Conservation (phyloP, 2,329 filamentous ascomycete genomes). For the Graphilbum fragrans region DNA sequence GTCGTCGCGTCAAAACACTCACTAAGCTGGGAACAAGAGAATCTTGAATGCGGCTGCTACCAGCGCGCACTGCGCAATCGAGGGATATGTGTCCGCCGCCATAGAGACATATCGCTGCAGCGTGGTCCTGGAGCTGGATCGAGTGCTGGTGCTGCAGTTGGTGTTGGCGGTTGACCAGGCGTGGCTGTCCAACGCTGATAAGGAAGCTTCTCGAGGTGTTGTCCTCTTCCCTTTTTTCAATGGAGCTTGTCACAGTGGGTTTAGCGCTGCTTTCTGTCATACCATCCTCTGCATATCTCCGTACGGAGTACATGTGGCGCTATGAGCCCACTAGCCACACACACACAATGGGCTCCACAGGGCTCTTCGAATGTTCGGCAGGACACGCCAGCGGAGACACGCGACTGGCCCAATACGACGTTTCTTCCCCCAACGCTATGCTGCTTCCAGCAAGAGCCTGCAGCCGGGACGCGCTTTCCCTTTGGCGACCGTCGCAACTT, state of each 20-base stretch:
- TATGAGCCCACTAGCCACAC: background rate
- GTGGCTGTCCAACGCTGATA: slow-evolving; percentile 6
- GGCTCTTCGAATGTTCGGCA: background rate
- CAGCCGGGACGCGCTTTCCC: background rate
- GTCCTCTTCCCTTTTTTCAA: too few species aligned
- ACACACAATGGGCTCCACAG: too few species aligned
- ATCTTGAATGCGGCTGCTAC: slow-evolving; percentile 83
- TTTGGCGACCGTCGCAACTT: background rate
- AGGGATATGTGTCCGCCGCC: slow-evolving; percentile 65
- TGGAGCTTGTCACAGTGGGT: background rate
- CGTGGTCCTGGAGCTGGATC: background rate
- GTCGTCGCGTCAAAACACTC: slow-evolving; percentile 25
- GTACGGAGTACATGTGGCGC: background rate
- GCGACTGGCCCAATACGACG: too few species aligned
- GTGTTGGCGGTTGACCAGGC: background rate
- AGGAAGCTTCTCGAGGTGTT: too few species aligned
- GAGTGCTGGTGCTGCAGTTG: background rate
- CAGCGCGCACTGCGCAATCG: slow-evolving; percentile 77
- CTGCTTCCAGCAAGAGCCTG: background rate
- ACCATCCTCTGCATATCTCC: too few species aligned
- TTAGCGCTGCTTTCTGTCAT: background rate
- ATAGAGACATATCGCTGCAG: slow-evolving; percentile 30
- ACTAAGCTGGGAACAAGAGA: slow-evolving; percentile 91
- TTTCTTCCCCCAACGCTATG: too few species aligned
- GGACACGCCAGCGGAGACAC: background rate